A percentile compares a stretch with the other conserved stretches of the same genome.
Conservation (phyloP, 768 basidiomycete genomes). For the Russula virescens region DNA sequence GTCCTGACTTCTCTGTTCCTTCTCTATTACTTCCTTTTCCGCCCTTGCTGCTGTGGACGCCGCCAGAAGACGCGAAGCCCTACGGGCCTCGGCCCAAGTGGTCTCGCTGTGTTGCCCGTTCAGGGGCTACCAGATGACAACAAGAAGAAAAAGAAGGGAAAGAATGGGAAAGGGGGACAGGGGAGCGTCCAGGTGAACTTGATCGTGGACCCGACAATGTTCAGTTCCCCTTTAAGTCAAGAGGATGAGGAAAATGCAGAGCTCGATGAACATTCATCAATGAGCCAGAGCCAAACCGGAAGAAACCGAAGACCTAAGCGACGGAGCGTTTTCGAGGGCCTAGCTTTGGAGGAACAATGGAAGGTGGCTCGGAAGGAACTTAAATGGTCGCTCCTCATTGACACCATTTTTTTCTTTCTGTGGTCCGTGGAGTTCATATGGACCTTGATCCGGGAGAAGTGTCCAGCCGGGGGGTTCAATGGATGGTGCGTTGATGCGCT, state of each 20-base stretch:
- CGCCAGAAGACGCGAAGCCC: constrained; percentile 30
- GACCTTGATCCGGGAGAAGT: constrained; percentile 55
- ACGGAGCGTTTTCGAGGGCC: constrained; percentile 48
- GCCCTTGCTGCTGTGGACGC: constrained; percentile 48
- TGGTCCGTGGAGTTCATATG: constrained; percentile 60
- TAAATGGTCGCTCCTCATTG: constrained; percentile 48
- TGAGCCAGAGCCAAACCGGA: constrained; percentile 29
- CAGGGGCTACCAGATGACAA: constrained; percentile 44
- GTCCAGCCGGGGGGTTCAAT: constrained; percentile 54
- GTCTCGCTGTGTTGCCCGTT: constrained; percentile 61
- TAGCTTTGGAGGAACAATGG: constrained; percentile 64
- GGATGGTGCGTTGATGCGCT: constrained; percentile 48
- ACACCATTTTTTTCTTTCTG: constrained; percentile 41
- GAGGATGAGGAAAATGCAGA: constrained; percentile 35
- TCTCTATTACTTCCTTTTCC: constrained; percentile 51
- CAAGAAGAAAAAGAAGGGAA: constrained; percentile 39
- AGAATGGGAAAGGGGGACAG: constrained; percentile 29
- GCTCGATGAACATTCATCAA: constrained; percentile 32
- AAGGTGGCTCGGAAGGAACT: constrained; percentile 46
- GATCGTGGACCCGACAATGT: constrained; percentile 62
- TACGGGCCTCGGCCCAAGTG: constrained; percentile 29
- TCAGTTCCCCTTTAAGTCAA: constrained; percentile 33
- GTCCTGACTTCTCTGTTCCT: constrained; percentile 46
- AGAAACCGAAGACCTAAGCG: constrained; percentile 38
- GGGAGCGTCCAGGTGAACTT: constrained; percentile 66